These are phyloP conservation scores for Hypocreales sp. DNA, from an alignment of 2,329 filamentous ascomycete genomes.

Conservation along the genomic window DNA sequence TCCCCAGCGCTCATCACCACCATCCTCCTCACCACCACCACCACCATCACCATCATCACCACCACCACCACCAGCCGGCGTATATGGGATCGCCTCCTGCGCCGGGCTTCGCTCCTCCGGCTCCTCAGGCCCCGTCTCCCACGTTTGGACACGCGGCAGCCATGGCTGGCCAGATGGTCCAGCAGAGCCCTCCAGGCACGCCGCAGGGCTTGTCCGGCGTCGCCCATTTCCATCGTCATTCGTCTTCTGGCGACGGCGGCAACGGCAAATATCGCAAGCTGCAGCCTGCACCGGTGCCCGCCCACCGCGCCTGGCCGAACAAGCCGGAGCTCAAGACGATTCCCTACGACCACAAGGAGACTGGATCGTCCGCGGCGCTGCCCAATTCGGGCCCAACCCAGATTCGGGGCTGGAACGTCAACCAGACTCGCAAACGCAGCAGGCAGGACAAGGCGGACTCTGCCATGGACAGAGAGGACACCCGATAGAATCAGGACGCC, in stretches of 20 bases:
- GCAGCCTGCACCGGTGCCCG: conserved; percentile 39
- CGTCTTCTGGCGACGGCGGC: conserved; percentile 20
- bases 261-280: conserved; percentile 39
- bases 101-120: conserved; percentile 9
- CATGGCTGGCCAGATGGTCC: conserved; percentile 14
- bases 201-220: conserved; percentile 14
- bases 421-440: conserved; percentile 21
- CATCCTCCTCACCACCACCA: not conserved
- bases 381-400: conserved; percentile 39
- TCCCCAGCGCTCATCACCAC: conserved; percentile 17
- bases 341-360: conserved; percentile 45
- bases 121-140: conserved; percentile 18
- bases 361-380: conserved; percentile 35
- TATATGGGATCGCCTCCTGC: conserved; percentile 20
- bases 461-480: conserved; percentile 19
- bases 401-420: conserved; percentile 41
- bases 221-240: conserved; percentile 19
- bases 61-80: conserved; percentile 7
- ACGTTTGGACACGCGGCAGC: conserved; percentile 17
- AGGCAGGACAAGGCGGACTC: conserved; percentile 17
- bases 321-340: conserved; percentile 42
- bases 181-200: conserved; percentile 21
- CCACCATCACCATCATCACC: too few species aligned
- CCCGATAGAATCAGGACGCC: conserved; percentile 19
- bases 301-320: conserved; percentile 29